phyloP scores from a whole-genome alignment of 169 alveolate species.

The Babesia bigemina region DNA sequence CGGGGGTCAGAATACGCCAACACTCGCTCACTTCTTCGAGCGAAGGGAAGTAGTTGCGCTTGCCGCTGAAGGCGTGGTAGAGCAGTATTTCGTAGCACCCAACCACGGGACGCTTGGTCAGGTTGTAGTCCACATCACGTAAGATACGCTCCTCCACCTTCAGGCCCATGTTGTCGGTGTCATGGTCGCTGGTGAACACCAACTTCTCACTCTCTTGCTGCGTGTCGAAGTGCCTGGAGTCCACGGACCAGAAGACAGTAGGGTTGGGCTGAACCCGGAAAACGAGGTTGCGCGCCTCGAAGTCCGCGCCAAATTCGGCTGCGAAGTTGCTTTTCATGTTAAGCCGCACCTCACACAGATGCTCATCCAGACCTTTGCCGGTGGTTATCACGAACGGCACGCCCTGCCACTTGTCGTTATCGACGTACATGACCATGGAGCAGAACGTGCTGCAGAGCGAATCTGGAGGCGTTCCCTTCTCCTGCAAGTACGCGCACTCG shows the following conservation, averaged over 20 bases:
- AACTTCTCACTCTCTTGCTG: slow-evolving; percentile 24
- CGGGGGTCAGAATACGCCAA: slow-evolving; percentile 66
- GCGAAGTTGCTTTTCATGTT: slow-evolving; percentile 31
- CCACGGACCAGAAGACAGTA: slow-evolving; percentile 55
- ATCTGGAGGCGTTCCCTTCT: slow-evolving; percentile 37
- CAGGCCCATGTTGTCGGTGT: slow-evolving; percentile 32
- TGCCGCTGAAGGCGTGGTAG: slow-evolving; percentile 62
- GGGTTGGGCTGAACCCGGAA: slow-evolving; percentile 66
- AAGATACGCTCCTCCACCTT: slow-evolving; percentile 59
- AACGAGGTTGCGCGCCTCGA: slow-evolving; percentile 53
- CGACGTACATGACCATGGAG: slow-evolving; percentile 51
- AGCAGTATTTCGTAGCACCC: slow-evolving; percentile 68
- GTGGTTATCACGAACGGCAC: slow-evolving; percentile 69
- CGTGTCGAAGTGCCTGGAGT: slow-evolving; percentile 26
- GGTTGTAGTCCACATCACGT: slow-evolving; percentile 63
- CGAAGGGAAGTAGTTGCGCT: slow-evolving; percentile 59
- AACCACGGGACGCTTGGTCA: slow-evolving; percentile 60
- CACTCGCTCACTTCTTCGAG: slow-evolving; percentile 62
- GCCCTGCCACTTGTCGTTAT: slow-evolving; percentile 67
- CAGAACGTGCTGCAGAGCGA: slow-evolving; percentile 61
- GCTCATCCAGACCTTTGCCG: slow-evolving; percentile 68
- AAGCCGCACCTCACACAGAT: slow-evolving; percentile 46
- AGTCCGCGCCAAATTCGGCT: slow-evolving; percentile 37
- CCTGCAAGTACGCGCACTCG: slow-evolving; percentile 41
- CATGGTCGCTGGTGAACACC: slow-evolving; percentile 47